Percentiles rank a stretch among this genome's conserved stretches.
Evolutionary conservation across 2,329 filamentous ascomycete species (phyloP).

Genomic region (Alternaria rosae): DNA sequence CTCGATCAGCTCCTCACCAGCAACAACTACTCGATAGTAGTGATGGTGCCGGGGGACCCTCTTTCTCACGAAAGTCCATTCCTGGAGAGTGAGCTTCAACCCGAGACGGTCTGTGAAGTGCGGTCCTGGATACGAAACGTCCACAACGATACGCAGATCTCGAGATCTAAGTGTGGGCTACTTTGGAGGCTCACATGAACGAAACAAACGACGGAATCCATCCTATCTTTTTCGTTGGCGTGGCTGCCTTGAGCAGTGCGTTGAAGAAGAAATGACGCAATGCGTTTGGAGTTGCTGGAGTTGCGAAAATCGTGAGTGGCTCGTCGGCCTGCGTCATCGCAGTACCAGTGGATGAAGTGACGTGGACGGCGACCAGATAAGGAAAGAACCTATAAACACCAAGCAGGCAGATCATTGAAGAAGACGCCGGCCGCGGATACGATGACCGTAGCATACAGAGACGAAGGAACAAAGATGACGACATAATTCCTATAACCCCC

Average conservation of each 20-base stretch:
- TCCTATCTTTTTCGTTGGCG: background rate
- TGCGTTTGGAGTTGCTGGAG: too few species aligned
- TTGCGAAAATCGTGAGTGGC: too few species aligned
- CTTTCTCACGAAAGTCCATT: background rate
- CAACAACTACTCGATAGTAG: background rate
- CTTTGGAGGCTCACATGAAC: background rate
- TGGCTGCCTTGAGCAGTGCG: background rate
- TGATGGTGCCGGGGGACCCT: background rate
- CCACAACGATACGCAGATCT: background rate
- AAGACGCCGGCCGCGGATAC: too few species aligned
- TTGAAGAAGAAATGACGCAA: background rate
- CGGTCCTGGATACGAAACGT: background rate
- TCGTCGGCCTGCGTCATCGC: background rate
- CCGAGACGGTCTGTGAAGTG: background rate
- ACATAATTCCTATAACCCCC: background rate
- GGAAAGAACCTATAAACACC: too few species aligned
- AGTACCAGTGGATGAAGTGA: too few species aligned
- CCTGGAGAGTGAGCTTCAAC: background rate
- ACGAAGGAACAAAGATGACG: background rate
- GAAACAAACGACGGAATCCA: background rate
- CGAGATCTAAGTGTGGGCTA: background rate
- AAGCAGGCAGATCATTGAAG: too few species aligned
- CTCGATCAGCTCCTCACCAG: too few species aligned
- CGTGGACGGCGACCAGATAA: too few species aligned
- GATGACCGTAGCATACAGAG: too few species aligned